Evolutionary conservation across 805 yeast genomes (phyloP), one percentile per base, ranked within the genome.

Genomic region (Wickerhamiella bombiphila): DNA sequence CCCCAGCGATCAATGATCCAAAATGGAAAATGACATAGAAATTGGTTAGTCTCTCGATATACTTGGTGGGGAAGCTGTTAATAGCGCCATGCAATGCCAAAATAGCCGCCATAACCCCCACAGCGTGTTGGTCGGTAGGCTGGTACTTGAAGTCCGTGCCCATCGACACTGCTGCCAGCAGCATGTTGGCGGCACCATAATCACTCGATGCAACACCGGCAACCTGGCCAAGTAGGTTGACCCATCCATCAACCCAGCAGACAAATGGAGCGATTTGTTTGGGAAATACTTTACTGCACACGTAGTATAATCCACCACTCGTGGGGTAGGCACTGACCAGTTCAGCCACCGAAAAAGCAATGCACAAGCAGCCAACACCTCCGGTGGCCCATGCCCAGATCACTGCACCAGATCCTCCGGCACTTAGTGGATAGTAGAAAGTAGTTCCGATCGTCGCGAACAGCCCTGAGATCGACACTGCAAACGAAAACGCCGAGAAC

Each of bases 221-320:
- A 38, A 56, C 46, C 42, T 55, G 59, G 21, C 53, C 53, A n/a
- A 39, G 52, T 63, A 40, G 56, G 36, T 70, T 68, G 42, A 72
- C 57, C 54, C 76, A 65, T 21, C 70, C 70, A 41, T 65, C 77
- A 35, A 72, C 63, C 60, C 76, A 60, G 54, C 72, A 70, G 38
- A 69, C 55, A 11, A 69, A 42, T 1, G 76, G 72, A 7, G 69
- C 72, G 49, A 67, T 58, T 29, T 64, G 60, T 15, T 33, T 32
- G 8, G 54, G 53, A 29, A 49, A 44, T 4, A 50, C 42, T 32
- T 40, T 41, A 16, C 50, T 39, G 38, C 54, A 50, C 21, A 82
- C 80, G 47, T 76, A 74, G 53, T 75, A 79, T 29, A 78, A 58
- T 9, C 86, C 86, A 37, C 86, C 86, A 17, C 80, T 70, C 1